A percentile compares a stretch with the other conserved stretches of the same genome.
phyloP scores from a whole-genome alignment of 495 filamentous ascomycete species.

The Penicillium canescens region DNA sequence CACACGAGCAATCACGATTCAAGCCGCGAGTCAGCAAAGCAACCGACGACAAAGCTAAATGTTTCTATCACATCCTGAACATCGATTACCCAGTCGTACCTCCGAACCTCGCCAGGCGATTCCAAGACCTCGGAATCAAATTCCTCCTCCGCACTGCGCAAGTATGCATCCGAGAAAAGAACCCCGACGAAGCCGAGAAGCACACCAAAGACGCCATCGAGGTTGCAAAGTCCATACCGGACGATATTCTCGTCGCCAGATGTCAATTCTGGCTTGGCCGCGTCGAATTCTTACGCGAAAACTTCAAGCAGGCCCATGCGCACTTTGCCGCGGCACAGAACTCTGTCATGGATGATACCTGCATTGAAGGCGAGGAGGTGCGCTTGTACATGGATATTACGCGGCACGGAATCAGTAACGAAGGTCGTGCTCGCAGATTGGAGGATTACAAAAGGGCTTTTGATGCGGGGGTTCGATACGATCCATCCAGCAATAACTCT shows the following conservation, averaged over 20 bases:
- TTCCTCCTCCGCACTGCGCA: too few relatives aligned
- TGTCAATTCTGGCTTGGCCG: constrained; percentile 23
- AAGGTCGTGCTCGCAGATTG: neutral
- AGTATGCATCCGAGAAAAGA: neutral
- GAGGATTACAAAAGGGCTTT: neutral
- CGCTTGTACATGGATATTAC: neutral
- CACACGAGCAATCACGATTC: too few relatives aligned
- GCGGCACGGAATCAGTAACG: neutral
- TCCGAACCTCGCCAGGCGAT: too few relatives aligned
- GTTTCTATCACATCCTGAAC: too few relatives aligned
- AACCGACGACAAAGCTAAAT: too few relatives aligned
- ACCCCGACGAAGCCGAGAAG: neutral
- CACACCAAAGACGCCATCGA: constrained; percentile 2
- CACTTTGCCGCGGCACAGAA: constrained; percentile 7
- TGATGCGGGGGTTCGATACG: neutral
- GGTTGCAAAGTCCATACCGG: neutral
- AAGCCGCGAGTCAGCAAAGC: too few relatives aligned
- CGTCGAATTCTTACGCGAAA: constrained; percentile 11
- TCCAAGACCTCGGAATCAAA: too few relatives aligned
- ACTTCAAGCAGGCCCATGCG: constrained; percentile 4
- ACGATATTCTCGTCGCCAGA: constrained; percentile 2
- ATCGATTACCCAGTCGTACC: too few relatives aligned
- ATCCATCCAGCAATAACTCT: neutral
- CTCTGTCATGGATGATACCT: constrained; percentile 1
- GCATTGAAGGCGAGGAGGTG: neutral